These are phyloP conservation scores for Pyronema omphalodes DNA, from an alignment of 495 filamentous ascomycete species.

Conservation along the genomic window DNA sequence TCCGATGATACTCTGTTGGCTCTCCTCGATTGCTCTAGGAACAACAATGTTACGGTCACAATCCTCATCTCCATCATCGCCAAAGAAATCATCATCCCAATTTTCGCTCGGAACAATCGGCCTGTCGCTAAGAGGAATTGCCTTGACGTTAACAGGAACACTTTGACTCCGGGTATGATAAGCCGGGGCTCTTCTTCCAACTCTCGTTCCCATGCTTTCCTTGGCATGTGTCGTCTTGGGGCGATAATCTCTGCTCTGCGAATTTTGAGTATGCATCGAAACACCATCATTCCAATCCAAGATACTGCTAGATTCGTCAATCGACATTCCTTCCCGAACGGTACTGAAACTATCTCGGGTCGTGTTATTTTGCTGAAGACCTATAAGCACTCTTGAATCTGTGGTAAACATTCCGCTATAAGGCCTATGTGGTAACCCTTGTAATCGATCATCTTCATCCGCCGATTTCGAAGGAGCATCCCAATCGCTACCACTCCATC, in stretches of 20 bases:
- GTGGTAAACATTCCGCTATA: conserved; percentile 14
- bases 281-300: conserved; percentile 28
- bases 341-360: conserved; percentile 22
- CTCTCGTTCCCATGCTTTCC: conserved; percentile 31
- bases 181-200: neutral
- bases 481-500: conserved; percentile 33
- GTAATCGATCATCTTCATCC: conserved; percentile 29
- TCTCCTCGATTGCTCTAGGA: conserved; percentile 63
- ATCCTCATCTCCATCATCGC: conserved; percentile 28
- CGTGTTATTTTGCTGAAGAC: conserved; percentile 13
- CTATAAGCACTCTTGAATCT: conserved; percentile 15
- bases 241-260: conserved; percentile 38
- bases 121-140: conserved; percentile 27
- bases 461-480: conserved; percentile 23
- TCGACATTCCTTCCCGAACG: conserved; percentile 17
- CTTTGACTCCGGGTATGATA: conserved; percentile 78
- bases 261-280: conserved; percentile 24
- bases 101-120: conserved; percentile 42
- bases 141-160: conserved; percentile 45
- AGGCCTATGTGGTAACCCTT: conserved; percentile 10
- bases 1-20: conserved; percentile 66
- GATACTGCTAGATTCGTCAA: conserved; percentile 19
- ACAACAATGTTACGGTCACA: conserved; percentile 42
- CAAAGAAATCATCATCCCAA: conserved; percentile 65
- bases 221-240: conserved; percentile 86